A percentile compares a stretch with the other conserved stretches of the same genome.
These are phyloP conservation scores for Eremothecium coryli DNA, from an alignment of 1,139 yeast genomes.

Conservation along the genomic window DNA sequence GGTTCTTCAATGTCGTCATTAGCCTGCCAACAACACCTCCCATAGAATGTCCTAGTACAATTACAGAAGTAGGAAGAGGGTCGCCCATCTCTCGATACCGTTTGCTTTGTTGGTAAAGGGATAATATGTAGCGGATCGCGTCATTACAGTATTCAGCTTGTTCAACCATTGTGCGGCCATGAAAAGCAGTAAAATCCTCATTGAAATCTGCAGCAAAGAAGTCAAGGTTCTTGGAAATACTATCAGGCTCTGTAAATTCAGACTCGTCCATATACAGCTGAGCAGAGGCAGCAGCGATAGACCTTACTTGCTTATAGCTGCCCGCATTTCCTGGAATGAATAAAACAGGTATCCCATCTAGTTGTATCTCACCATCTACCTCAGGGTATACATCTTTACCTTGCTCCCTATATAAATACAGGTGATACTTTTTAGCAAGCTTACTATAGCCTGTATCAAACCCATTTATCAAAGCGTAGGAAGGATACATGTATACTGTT, in stretches of 20 bases:
- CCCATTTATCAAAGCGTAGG: slow-evolving; percentile 62
- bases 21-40: slow-evolving; percentile 90
- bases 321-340: slow-evolving; percentile 99
- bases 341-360: slow-evolving; percentile 75
- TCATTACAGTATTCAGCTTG: slow-evolving; percentile 92
- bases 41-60: slow-evolving; percentile 89
- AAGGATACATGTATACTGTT: slow-evolving; percentile 63
- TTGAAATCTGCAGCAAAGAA: slow-evolving; percentile 88
- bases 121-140: slow-evolving; percentile 67
- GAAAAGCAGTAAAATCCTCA: slow-evolving; percentile 94
- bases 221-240: slow-evolving; percentile 45
- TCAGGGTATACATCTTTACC: slow-evolving; percentile 54
- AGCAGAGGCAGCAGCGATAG: slow-evolving; percentile 77
- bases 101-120: slow-evolving; percentile 42
- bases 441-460: slow-evolving; percentile 65
- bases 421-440: slow-evolving; percentile 69
- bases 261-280: slow-evolving; percentile 37
- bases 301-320: slow-evolving; percentile 77
- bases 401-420: slow-evolving; percentile 73
- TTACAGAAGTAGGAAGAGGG: slow-evolving; percentile 55
- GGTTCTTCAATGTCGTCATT: slow-evolving; percentile 71
- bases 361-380: slow-evolving; percentile 32
- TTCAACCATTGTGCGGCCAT: slow-evolving; percentile 85
- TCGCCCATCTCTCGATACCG: slow-evolving; percentile 8
- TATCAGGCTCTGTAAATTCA: slow-evolving; percentile 26